phyloP scores from a whole-genome alignment of 2,329 filamentous ascomycete species.

The Cladorrhinum sp. region DNA sequence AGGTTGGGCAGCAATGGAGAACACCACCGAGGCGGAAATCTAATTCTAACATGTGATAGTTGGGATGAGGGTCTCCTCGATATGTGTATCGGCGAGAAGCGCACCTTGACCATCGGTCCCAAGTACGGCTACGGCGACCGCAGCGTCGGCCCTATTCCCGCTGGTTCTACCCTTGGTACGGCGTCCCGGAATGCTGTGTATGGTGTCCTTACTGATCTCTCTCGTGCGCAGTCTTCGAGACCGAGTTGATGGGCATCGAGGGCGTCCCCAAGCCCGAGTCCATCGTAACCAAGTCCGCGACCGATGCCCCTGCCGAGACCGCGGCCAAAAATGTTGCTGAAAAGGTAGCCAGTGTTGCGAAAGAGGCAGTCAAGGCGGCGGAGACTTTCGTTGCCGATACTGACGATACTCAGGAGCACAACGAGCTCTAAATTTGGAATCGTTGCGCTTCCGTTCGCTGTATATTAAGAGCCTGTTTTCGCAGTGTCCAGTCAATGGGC shows the following conservation, averaged over 20 bases:
- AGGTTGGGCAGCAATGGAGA: slow-evolving; percentile 25
- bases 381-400: slow-evolving; percentile 53
- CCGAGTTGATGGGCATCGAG: slow-evolving; percentile 79
- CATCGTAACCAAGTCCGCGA: slow-evolving; percentile 41
- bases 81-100: slow-evolving; percentile 96
- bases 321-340: slow-evolving; percentile 38
- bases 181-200: slow-evolving; percentile 4
- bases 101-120: slow-evolving; percentile 84
- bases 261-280: slow-evolving; percentile 59
- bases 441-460: not conserved
- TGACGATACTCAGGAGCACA: slow-evolving; percentile 56
- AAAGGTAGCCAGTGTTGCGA: slow-evolving; percentile 45
- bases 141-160: slow-evolving; percentile 77
- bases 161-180: slow-evolving; percentile 71
- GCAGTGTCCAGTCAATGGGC: not conserved
- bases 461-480: not conserved
- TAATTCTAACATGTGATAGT: slow-evolving; percentile 40
- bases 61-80: slow-evolving; percentile 89
- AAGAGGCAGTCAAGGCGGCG: slow-evolving; percentile 49
- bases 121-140: slow-evolving; percentile 77
- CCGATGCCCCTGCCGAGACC: slow-evolving; percentile 29
- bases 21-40: not conserved
- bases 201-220: slow-evolving; percentile 11
- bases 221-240: slow-evolving; percentile 70
- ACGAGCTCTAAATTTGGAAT: slow-evolving; percentile 49